phyloP scores from a whole-genome alignment of 2,329 filamentous ascomycete genomes.

The Fusarium luffae region DNA sequence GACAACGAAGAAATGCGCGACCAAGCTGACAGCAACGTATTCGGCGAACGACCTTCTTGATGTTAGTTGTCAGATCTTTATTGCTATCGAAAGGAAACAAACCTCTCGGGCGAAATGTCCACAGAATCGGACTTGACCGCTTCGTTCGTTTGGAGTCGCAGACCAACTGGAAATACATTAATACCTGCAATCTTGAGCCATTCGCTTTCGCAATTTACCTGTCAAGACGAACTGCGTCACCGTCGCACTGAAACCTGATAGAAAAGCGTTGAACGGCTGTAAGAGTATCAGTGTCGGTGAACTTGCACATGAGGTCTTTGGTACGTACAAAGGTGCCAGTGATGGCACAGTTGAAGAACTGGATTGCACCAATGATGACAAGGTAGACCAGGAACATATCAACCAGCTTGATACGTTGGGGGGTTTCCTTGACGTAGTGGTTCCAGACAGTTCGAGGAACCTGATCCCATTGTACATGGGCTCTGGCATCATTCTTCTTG shows the following conservation, averaged over 20 bases:
- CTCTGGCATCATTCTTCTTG: constrained; percentile 37
- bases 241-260: constrained; percentile 92
- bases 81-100: background rate
- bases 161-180: constrained; percentile 61
- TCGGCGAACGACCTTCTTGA: constrained; percentile 88
- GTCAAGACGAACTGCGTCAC: constrained; percentile 98
- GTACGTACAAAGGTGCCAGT: constrained; percentile 91
- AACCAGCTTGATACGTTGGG: constrained; percentile 90
- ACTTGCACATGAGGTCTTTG: too few relatives aligned
- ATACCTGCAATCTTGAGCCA: background rate
- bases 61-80: constrained; percentile 26
- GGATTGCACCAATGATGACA: constrained; percentile 84
- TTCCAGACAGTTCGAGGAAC: constrained; percentile 78
- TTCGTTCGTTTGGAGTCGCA: constrained; percentile 92
- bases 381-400: constrained; percentile 93
- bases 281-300: constrained; percentile 32
- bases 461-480: constrained; percentile 60
- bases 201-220: constrained; percentile 62
- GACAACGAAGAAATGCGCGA: constrained; percentile 98
- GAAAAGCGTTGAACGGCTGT: constrained; percentile 98
- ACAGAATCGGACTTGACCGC: constrained; percentile 83
- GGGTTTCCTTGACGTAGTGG: constrained; percentile 82
- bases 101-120: constrained; percentile 83
- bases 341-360: constrained; percentile 92
- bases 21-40: constrained; percentile 92